phyloP scores from a whole-genome alignment of 352 stramenopile species.

The Globisporangium splendens region DNA sequence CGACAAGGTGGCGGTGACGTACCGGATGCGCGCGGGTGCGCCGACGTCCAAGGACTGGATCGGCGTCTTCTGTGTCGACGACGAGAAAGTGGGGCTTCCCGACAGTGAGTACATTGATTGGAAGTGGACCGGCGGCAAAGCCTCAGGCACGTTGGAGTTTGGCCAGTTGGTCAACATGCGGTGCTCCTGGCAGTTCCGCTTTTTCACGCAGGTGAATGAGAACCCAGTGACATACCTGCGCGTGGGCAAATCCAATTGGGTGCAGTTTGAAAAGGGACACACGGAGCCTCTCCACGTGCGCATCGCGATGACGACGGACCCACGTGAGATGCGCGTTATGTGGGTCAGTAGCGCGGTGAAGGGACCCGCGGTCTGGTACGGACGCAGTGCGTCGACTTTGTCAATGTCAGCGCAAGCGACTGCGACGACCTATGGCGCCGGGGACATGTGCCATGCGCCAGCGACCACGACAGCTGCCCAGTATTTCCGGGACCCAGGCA shows the following conservation, averaged over 20 bases:
- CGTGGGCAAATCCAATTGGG: slow-evolving; percentile 18
- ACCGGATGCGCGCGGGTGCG: slow-evolving; percentile 3
- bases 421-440: slow-evolving; percentile 6
- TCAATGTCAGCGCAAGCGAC: not conserved
- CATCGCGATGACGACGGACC: slow-evolving; percentile 22
- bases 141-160: slow-evolving; percentile 11
- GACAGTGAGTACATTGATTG: slow-evolving; percentile 18
- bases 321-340: slow-evolving; percentile 46
- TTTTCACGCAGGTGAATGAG: slow-evolving; percentile 12
- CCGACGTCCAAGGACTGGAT: slow-evolving; percentile 14
- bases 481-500: slow-evolving; percentile 20
- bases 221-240: slow-evolving; percentile 11
- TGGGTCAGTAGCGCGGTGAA: slow-evolving; percentile 47
- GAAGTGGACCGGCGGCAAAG: slow-evolving; percentile 4
- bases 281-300: slow-evolving; percentile 32
- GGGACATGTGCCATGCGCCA: slow-evolving; percentile 27
- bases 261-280: slow-evolving; percentile 25
- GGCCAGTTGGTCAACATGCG: slow-evolving; percentile 27
- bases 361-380: slow-evolving; percentile 34
- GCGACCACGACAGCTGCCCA: slow-evolving; percentile 15
- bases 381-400: slow-evolving; percentile 10
- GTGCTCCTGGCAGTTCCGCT: slow-evolving; percentile 24
- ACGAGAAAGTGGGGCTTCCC: slow-evolving; percentile 2
- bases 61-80: slow-evolving; percentile 17
- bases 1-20: slow-evolving; percentile 15